Evolutionary conservation across 345 rosid genomes (phyloP).

Genomic region (Salix purpurea): DNA sequence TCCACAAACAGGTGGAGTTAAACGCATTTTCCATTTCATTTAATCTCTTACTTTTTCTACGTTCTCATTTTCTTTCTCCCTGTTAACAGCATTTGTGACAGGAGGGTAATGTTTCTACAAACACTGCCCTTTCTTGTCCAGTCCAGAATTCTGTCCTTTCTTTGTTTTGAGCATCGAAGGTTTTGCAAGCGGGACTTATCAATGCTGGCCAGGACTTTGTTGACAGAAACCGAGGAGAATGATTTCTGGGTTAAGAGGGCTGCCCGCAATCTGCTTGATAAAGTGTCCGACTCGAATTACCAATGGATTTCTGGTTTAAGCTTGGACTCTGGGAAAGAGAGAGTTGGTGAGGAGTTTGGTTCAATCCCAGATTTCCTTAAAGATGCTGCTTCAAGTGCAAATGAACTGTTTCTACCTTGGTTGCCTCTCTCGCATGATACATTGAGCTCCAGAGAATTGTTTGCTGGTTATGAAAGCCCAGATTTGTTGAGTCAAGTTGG

Average conservation of each 20-base stretch:
- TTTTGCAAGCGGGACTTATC: constrained; percentile 48
- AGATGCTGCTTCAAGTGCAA: constrained; percentile 11
- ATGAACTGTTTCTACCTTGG: constrained; percentile 49
- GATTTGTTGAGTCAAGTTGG: constrained; percentile 25
- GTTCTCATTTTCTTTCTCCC: background rate
- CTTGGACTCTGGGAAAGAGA: constrained; percentile 40
- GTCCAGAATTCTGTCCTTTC: constrained; percentile 56
- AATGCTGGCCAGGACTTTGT: constrained; percentile 43
- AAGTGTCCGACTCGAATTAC: constrained; percentile 37
- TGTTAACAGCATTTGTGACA: background rate
- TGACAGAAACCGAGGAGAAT: constrained; percentile 25
- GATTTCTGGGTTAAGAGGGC: constrained; percentile 66
- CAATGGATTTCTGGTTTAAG: constrained; percentile 38
- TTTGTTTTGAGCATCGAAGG: constrained; percentile 43
- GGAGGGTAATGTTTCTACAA: constrained; percentile 62
- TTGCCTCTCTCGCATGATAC: constrained; percentile 49
- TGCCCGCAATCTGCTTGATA: constrained; percentile 64
- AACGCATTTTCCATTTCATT: background rate
- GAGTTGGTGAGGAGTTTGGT: constrained; percentile 34
- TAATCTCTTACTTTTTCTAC: background rate
- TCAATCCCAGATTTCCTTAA: constrained; percentile 58
- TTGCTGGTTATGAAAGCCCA: constrained; percentile 26
- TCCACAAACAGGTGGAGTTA: constrained; percentile 38
- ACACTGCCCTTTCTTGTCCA: constrained; percentile 65
- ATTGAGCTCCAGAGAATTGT: constrained; percentile 24